These are phyloP conservation scores for Fusarium pininemorale DNA, from an alignment of 2,329 filamentous ascomycete genomes.

Conservation along the genomic window DNA sequence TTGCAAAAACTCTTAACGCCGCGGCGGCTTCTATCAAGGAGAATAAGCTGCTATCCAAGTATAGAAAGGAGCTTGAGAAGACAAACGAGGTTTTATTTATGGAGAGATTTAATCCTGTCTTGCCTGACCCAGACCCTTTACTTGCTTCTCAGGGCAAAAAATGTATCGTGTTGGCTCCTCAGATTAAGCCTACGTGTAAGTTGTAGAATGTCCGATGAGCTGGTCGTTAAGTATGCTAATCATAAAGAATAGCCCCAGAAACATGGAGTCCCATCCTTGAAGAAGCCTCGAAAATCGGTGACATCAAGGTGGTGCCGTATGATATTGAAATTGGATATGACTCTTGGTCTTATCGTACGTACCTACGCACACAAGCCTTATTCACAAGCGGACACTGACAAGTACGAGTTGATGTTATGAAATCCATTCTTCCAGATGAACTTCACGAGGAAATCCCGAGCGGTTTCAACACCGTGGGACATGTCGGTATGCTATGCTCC, in stretches of 20 bases:
- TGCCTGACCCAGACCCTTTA: conserved; percentile 67
- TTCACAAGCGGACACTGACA: conserved; percentile 27
- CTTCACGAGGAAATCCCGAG: conserved; percentile 82
- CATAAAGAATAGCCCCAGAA: conserved; percentile 55
- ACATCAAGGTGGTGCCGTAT: conserved; percentile 78
- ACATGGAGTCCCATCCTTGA: conserved; percentile 80
- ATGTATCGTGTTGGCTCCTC: conserved; percentile 67
- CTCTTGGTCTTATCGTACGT: conserved; percentile 83
- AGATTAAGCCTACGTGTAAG: conserved; percentile 63
- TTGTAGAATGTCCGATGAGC: neutral
- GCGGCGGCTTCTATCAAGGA: conserved; percentile 83
- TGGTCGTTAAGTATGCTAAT: neutral
- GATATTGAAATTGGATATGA: conserved; percentile 81
- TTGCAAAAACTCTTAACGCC: conserved; percentile 78
- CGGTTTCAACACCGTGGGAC: conserved; percentile 88
- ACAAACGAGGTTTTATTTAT: conserved; percentile 72
- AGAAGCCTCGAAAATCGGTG: conserved; percentile 73
- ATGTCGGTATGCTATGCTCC: conserved; percentile 74
- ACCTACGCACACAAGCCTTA: conserved; percentile 43
- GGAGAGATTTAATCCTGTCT: conserved; percentile 71
- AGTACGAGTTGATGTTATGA: conserved; percentile 78
- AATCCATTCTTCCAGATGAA: conserved; percentile 81
- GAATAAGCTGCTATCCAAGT: conserved; percentile 76
- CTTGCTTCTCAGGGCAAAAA: conserved; percentile 65
- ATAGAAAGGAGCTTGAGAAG: conserved; percentile 72